phyloP scores from a whole-genome alignment of 345 rosid species.

The Sisymbrium altissimum region DNA sequence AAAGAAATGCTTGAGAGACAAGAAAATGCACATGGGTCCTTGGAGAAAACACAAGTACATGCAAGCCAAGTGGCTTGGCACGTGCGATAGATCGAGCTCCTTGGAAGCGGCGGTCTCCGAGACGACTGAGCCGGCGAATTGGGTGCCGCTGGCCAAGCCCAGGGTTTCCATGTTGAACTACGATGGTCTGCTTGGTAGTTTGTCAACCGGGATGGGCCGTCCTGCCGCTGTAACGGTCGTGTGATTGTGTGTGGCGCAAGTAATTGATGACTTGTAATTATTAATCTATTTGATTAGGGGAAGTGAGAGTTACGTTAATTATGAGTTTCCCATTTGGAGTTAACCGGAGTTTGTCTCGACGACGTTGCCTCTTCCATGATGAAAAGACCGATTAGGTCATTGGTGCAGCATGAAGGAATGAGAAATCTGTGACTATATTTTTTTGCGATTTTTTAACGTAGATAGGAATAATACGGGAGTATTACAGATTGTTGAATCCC shows the following conservation, averaged over 20 bases:
- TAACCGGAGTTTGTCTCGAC: not conserved
- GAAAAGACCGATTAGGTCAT: not conserved
- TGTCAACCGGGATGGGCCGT: conserved; percentile 30
- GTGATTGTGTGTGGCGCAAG: conserved; percentile 28
- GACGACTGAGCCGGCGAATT: conserved; percentile 31
- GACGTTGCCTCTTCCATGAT: not conserved
- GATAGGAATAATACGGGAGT: not conserved
- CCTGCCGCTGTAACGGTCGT: conserved; percentile 49
- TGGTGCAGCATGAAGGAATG: not conserved
- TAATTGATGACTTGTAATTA: conserved; percentile 12
- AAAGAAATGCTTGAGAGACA: conserved; percentile 75
- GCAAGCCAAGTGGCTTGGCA: conserved; percentile 88
- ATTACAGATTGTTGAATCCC: not conserved
- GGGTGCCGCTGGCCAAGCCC: conserved; percentile 40
- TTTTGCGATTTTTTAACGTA: not conserved
- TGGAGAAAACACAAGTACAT: conserved; percentile 89
- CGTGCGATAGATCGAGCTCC: conserved; percentile 37
- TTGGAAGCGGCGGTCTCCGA: conserved; percentile 24
- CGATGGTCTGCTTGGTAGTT: conserved; percentile 39
- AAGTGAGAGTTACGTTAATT: not conserved
- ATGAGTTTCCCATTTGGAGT: conserved; percentile 3
- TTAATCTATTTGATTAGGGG: not conserved
- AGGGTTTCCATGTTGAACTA: conserved; percentile 71
- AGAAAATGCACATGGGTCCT: conserved; percentile 83
- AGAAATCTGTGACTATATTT: not conserved